Percentiles rank a stretch among this genome's conserved stretches.
phyloP scores from a whole-genome alignment of 768 basidiomycete genomes.

The Sporobolomyces pararoseus region DNA sequence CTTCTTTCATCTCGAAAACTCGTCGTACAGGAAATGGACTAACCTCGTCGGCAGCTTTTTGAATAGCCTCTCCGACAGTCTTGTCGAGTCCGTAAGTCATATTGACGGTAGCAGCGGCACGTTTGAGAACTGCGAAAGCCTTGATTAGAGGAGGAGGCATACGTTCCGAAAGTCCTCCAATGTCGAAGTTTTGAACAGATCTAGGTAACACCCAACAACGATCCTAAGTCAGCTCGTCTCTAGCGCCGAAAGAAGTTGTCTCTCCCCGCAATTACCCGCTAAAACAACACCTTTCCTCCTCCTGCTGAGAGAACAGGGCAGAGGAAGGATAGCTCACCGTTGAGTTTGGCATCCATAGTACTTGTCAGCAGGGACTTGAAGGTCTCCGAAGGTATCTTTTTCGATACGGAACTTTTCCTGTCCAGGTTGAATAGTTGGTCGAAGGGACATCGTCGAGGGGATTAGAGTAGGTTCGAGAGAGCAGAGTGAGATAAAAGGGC shows the following conservation, averaged over 20 bases:
- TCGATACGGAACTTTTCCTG: constrained; percentile 55
- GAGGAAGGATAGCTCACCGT: constrained; percentile 56
- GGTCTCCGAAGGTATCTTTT: constrained; percentile 91
- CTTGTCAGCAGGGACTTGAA: constrained; percentile 77
- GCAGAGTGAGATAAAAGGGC: not conserved
- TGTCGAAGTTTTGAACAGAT: constrained; percentile 95
- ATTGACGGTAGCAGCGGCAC: constrained; percentile 90
- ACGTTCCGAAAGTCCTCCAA: constrained; percentile 88
- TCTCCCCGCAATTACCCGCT: too few species aligned
- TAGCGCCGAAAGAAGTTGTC: too few species aligned
- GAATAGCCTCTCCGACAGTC: constrained; percentile 80
- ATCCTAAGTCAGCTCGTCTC: not conserved
- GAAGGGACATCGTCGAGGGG: constrained; percentile 6
- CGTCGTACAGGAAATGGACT: constrained; percentile 35
- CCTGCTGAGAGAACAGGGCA: too few species aligned
- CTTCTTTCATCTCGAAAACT: not conserved
- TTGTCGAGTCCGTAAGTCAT: constrained; percentile 82
- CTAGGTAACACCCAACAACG: constrained; percentile 53
- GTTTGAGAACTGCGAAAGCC: constrained; percentile 95
- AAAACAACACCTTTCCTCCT: too few species aligned
- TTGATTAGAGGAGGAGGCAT: constrained; percentile 93
- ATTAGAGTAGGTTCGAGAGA: not conserved
- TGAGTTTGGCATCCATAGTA: constrained; percentile 99
- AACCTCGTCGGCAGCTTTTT: constrained; percentile 89
- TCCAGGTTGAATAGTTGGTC: constrained; percentile 17